Base-by-base conservation (phyloP, 768 basidiomycete genomes). In the Lactarius akahatsu region DNA sequence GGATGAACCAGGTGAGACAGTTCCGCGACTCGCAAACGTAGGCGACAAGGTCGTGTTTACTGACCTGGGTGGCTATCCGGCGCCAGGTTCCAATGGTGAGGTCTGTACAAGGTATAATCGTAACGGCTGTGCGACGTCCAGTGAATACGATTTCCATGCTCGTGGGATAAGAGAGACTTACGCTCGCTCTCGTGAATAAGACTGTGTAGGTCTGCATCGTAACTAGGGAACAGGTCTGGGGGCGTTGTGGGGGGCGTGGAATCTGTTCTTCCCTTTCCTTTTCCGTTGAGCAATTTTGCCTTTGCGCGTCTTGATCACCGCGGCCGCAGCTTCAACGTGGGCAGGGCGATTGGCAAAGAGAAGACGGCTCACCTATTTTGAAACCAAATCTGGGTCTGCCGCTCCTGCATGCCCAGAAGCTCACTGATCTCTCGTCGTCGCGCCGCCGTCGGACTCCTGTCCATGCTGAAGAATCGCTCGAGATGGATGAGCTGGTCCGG, bases 351-450 rank as follows among this genome's bases (percentile, higher is more conserved):
- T 70, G 69, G 70, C 8, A 32, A 71, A 58, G 16, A 10, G 18
- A 62, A 45, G 68, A 34, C 20, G 13, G 69, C 79, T 64, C 69
- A 88, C 91, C 91, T 81, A 73, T 94, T 93, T 74, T 94, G 91
- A 72, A 92, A 94, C 92, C 92, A 93, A 57, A 94, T 89, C 76
- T 93, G 92, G 0, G 90, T 92, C 79, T 93, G 92, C 43, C 91
- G 86, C 76, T 93, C 92, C 59, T 89, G 84, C 88, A 94, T 92
- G 18, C 90, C 89, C 5, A 94, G 80, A 63, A 84, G 75, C 30
- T 86, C 83, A 65, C 88, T 86, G 61, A 94, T 91, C 71, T 92
- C 91, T 62, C 85, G 84, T 52, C 92, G 81, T 58, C 86, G 82
- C 13, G 82, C 81, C 2, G 88, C 87, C 3, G 88, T 88, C 11